phyloP scores from a whole-genome alignment of 371 early-diverging fungal species.

The Apophysomyces variabilis region DNA sequence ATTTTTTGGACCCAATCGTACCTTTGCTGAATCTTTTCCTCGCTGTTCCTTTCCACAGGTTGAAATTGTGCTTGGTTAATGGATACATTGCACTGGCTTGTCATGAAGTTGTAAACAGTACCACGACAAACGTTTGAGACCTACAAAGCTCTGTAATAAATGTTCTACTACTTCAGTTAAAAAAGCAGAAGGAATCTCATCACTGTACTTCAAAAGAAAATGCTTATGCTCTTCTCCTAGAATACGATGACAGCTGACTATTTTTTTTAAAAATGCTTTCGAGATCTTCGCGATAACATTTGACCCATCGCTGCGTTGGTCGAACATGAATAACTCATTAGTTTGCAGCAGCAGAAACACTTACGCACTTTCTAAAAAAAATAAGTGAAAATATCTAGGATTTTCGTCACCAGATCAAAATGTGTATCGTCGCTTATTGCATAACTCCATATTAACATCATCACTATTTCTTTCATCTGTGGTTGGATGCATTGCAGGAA shows the following conservation, averaged over 20 bases:
- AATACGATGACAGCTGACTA: background rate
- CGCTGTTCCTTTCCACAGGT: slow-evolving; percentile 6
- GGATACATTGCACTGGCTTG: slow-evolving; percentile 16
- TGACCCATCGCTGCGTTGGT: slow-evolving; percentile 19
- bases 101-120: slow-evolving; percentile 18
- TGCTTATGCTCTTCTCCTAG: slow-evolving; percentile 2
- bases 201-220: slow-evolving; percentile 19
- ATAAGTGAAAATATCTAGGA: slow-evolving; percentile 14
- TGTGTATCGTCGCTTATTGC: slow-evolving; percentile 17
- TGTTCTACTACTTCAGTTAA: slow-evolving; percentile 20
- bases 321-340: slow-evolving; percentile 8
- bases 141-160: slow-evolving; percentile 17
- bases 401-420: slow-evolving; percentile 16
- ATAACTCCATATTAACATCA: slow-evolving; percentile 14
- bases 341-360: slow-evolving; percentile 21
- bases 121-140: slow-evolving; percentile 15
- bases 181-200: slow-evolving; percentile 19
- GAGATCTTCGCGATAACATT: slow-evolving; percentile 20
- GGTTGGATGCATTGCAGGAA: background rate
- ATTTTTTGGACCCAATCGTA: slow-evolving; percentile 12
- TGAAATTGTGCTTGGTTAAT: slow-evolving; percentile 18
- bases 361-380: slow-evolving; percentile 16
- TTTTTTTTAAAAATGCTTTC: slow-evolving; percentile 22
- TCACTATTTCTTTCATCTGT: background rate
- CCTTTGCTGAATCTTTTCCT: slow-evolving; percentile 12